Percentiles rank a stretch among this genome's conserved stretches.
Conservation (phyloP, 306 rosid species). For the Begonia loranthoides region DNA sequence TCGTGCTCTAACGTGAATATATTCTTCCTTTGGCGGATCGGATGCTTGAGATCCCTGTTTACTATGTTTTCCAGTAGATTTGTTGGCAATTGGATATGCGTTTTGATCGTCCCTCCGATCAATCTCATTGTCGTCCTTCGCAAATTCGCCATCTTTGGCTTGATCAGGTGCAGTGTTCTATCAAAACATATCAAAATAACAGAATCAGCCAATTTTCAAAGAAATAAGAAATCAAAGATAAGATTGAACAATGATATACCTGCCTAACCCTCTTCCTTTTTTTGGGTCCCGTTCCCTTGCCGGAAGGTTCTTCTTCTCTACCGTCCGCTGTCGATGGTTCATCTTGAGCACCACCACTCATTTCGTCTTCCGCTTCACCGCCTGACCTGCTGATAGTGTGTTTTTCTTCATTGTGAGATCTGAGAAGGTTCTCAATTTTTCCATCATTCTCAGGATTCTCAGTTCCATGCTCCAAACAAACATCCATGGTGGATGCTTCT, state of each 20-base stretch:
- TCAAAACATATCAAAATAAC: conserved; percentile 10
- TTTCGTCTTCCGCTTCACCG: conserved; percentile 63
- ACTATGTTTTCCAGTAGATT: conserved; percentile 43
- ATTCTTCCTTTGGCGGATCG: conserved; percentile 75
- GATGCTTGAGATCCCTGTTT: conserved; percentile 71
- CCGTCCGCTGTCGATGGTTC: conserved; percentile 47
- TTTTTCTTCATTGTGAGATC: conserved; percentile 57
- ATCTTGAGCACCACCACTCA: conserved; percentile 41
- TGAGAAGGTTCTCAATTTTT: conserved; percentile 27
- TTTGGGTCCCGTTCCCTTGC: conserved; percentile 38
- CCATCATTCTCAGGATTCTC: conserved; percentile 27
- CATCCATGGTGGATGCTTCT: conserved; percentile 38
- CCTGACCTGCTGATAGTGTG: conserved; percentile 30
- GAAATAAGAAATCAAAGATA: neutral
- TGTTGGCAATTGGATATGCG: conserved; percentile 33
- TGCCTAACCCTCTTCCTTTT: conserved; percentile 79
- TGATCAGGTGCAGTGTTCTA: conserved; percentile 53
- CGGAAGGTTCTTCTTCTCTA: conserved; percentile 38
- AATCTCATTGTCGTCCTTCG: conserved; percentile 36
- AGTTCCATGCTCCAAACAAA: conserved; percentile 32
- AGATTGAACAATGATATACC: conserved; percentile 27
- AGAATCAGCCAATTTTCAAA: neutral
- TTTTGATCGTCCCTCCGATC: conserved; percentile 45
- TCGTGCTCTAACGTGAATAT: conserved; percentile 89
- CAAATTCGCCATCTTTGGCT: conserved; percentile 24